Evolutionary conservation across 768 basidiomycete genomes (phyloP), one percentile per base, ranked within the genome.

Genomic region (Lactarius deliciosus): DNA sequence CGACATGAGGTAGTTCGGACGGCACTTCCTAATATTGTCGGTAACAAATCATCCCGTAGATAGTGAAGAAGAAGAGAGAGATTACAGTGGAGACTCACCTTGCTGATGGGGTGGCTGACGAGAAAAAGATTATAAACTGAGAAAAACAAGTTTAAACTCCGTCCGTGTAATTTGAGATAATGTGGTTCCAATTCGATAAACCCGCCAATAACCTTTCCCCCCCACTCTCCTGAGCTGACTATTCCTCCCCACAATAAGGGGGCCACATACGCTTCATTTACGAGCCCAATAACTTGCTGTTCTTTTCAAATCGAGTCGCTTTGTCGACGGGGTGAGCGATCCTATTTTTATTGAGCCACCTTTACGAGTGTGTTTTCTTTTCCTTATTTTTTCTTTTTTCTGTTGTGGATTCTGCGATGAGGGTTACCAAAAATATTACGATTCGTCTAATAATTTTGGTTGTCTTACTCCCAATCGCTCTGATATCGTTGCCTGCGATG

Each of bases 21-120:
- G 69, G 69, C 69, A 70, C 69, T 70, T 70, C 69, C 69, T 70
- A 70, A 70, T 40, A 65, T 60, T 65, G 63, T 69, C 69, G 69
- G 69, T 55, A 60, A 53, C 43, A 57, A n/a, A 68, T 69, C 68
- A 69, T 69, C 68, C 15, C 22, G 1, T 6, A n/a, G n/a, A 41
- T 36, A 9, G 22, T 18, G 32, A 25, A 25, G 34, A 54, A 16
- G 13, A 38, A 66, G 22, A 22, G 9, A 63, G 61, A 32, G 55
- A 66, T 57, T 40, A 40, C 38, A 40, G 11, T 54, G 47, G 57
- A 7, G 20, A 50, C 50, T 25, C 5, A 53, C 55, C 32, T 20
- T 15, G 25, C 20, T 34, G n/a, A 43, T 2, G 10, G n/a, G 13
- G 32, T 8, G n/a, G 7, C 28, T 32, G 47, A 13, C 40, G n/a